A percentile compares a stretch with the other conserved stretches of the same genome.
Conservation (phyloP, 2,329 filamentous ascomycete genomes). For the Cytospora mali region DNA sequence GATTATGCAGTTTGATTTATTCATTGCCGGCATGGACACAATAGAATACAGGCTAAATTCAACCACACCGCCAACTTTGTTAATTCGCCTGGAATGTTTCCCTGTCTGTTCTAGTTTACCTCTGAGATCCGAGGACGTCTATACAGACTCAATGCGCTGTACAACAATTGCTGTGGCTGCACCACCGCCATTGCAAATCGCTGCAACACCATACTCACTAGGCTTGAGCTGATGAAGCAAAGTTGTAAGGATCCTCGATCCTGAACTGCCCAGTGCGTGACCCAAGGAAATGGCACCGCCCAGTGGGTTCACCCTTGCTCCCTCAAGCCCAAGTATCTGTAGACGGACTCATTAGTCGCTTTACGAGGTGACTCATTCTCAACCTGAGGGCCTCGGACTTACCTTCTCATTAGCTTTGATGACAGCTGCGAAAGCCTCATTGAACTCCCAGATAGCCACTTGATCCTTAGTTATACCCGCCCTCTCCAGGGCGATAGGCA, state of each 20-base stretch:
- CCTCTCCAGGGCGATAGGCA: conserved; percentile 83
- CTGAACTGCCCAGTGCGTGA: conserved; percentile 91
- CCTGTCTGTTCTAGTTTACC: neutral
- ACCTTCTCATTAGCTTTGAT: conserved; percentile 94
- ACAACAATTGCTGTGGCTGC: conserved; percentile 91
- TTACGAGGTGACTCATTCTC: neutral
- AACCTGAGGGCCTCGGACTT: conserved; percentile 23
- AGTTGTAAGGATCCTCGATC: conserved; percentile 86
- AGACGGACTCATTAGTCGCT: neutral
- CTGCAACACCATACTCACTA: conserved; percentile 91
- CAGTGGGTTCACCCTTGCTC: conserved; percentile 80
- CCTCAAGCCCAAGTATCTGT: conserved; percentile 77
- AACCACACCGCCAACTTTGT: neutral
- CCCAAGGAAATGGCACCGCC: conserved; percentile 92
- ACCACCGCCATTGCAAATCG: conserved; percentile 96
- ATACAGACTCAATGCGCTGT: conserved; percentile 71
- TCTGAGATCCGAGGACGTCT: conserved; percentile 17
- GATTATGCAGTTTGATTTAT: neutral
- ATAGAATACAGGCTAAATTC: neutral
- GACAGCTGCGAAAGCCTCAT: conserved; percentile 95
- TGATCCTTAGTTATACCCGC: conserved; percentile 91
- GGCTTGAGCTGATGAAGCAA: conserved; percentile 88
- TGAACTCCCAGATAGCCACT: conserved; percentile 96
- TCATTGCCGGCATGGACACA: neutral
- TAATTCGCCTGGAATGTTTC: neutral